Evolutionary conservation across 495 filamentous ascomycete genomes (phyloP), one percentile per base, ranked within the genome.

Genomic region (Aspergillus indologenus): DNA sequence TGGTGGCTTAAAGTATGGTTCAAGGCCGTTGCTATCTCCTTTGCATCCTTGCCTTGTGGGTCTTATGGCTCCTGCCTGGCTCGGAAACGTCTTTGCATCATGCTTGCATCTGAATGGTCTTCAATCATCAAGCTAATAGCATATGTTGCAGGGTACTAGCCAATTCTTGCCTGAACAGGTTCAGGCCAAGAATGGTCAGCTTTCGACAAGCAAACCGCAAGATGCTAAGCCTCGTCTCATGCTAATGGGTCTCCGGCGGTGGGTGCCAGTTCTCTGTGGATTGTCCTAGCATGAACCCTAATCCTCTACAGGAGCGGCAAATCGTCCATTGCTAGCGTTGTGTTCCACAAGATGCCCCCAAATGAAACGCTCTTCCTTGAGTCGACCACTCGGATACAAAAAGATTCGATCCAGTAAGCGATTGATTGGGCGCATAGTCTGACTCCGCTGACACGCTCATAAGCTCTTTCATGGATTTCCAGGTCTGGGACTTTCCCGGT

Each of bases 391-490:
- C 83, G 87, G 20, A 95, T 98, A 57, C 89, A 93, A 65, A 96
- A 93, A 68, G 91, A 96, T 60, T 88, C 88, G 1, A 90, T 96
- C 69, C 91, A 92, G 91, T 96, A 67, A 75, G 87, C 73, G 8
- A 23, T 29, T 29, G 17, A 20, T 31, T 31, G 1, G 5, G 6
- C 23, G 15, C 11, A 9, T 12, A 1, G 9, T 11, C 49, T 40
- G 31, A 31, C 60, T 31, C 42, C 59, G 17, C 23, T 51, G 23
- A 44, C 6, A 42, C 7, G 5, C 1, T 18, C 6, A 12, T 24
- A 43, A 96, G 93, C 66, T 96, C 93, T 7, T 97, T 98, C 64
- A 96, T 98, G 91, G 92, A 97, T 66, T 96, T 98, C 67, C 92
- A 98, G 68, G 89, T 97, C 29, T 96, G 91, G 90, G 94, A 98